Evolutionary conservation across 345 rosid species (phyloP), one percentile per base, ranked within the genome.

Genomic region (Linum trigynum): DNA sequence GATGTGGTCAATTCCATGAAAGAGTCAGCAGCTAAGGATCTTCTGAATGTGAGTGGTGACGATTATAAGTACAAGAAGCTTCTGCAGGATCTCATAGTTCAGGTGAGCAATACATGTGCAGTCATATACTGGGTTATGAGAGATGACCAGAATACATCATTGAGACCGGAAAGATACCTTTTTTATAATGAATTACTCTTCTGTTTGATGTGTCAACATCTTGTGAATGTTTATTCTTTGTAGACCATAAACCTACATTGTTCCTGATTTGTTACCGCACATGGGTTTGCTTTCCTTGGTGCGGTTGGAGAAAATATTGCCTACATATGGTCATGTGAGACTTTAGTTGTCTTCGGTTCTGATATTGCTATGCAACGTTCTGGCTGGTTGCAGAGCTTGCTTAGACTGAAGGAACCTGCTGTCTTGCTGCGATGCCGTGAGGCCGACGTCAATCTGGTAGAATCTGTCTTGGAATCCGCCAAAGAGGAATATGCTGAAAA

Each of bases 401-500:
- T 95, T 68, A 85, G 99, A 71, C 74, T 91, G 77, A 91, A 87
- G 77, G 99, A 95, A 78, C 92, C 97, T 72, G 81, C 97, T 65
- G 96, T 95, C 58, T 79, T 95, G 67, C 71, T 95, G 60, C 97
- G 96, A 41, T 95, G 99, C 59, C 87, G 91, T 60, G 48, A 86
- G 71, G 95, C 86, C 32, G 99, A 95, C 67, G 68, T 75, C 69
- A 42, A 76, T 67, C 76, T 91, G 64, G 91, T 94, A 72, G 86
- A 85, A 62, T 87, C 90, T 35, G 84, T 87, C 59, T 69, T 94
- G 65, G 77, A 84, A 66, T 83, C 88, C 43, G 96, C 91, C 0
- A 83, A 63, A 73, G 81, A 79, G 39, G 97, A 88, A 75, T 95
- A 91, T 80, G 88, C 86, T 17, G 65, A 75, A 62, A 95, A 89